These are phyloP conservation scores for Ettlia oleoabundans DNA, from an alignment of 139 green algal genomes.

Conservation along the genomic window DNA sequence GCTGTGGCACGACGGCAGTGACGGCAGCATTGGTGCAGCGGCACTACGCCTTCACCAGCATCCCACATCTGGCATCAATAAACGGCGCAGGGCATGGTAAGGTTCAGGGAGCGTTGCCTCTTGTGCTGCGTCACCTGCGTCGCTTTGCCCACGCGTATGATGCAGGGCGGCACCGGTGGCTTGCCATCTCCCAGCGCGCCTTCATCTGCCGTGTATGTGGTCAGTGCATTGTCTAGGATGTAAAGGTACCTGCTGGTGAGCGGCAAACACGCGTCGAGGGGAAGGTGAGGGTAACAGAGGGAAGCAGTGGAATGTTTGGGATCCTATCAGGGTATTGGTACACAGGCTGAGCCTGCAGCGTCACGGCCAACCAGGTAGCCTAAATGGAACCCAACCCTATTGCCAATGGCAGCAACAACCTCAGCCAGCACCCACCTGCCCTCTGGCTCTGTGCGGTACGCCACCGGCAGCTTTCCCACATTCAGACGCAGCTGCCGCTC, in stretches of 20 bases:
- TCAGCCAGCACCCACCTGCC: constrained; percentile 23
- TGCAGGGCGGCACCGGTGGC: constrained; percentile 84
- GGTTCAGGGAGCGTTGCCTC: too few species aligned
- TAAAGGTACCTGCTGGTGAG: constrained; percentile 82
- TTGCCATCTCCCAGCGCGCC: constrained; percentile 30
- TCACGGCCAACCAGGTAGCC: not conserved
- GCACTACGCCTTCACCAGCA: too few species aligned
- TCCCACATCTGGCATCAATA: too few species aligned
- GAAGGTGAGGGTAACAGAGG: too few species aligned
- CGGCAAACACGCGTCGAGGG: too few species aligned
- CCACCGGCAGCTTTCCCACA: constrained; percentile 77
- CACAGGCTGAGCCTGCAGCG: not conserved
- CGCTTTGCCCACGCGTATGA: constrained; percentile 40
- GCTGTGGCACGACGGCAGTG: too few species aligned
- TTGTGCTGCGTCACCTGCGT: constrained; percentile 63
- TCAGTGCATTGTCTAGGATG: constrained; percentile 77
- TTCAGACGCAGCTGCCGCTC: constrained; percentile 80
- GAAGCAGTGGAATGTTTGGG: too few species aligned
- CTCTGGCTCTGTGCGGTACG: constrained; percentile 74
- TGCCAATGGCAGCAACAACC: too few species aligned
- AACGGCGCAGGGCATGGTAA: too few species aligned
- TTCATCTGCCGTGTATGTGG: constrained; percentile 61
- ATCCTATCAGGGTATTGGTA: too few species aligned
- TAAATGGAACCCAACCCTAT: not conserved
- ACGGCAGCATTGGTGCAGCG: too few species aligned